A percentile compares a stretch with the other conserved stretches of the same genome.
Conservation (phyloP, 2,329 filamentous ascomycete genomes). For the Clonostachys sp. region DNA sequence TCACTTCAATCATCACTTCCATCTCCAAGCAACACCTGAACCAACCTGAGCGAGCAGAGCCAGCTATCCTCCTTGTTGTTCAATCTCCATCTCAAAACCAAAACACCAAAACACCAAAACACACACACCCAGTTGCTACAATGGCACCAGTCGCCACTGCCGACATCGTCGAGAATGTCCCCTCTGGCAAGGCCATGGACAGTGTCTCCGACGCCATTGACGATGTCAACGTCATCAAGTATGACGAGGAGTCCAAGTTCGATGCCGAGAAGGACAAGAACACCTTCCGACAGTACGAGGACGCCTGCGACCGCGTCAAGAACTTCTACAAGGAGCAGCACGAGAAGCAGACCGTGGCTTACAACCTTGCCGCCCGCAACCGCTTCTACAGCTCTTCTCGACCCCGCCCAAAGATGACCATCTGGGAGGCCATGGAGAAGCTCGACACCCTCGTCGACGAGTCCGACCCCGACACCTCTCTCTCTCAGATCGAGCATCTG, state of each 20-base stretch:
- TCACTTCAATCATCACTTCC: too few relatives aligned
- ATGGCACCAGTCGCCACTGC: constrained; percentile 18
- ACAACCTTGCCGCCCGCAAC: constrained; percentile 76
- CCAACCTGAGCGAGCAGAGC: too few relatives aligned
- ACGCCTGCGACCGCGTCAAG: constrained; percentile 79
- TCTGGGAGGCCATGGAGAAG: constrained; percentile 92
- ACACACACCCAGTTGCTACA: background rate
- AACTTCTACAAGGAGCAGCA: constrained; percentile 76
- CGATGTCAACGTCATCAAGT: constrained; percentile 50
- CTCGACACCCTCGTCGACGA: constrained; percentile 89
- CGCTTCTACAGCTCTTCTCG: constrained; percentile 54
- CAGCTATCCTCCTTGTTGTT: too few relatives aligned
- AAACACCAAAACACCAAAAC: background rate
- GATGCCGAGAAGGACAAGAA: constrained; percentile 75
- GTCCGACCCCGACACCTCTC: constrained; percentile 82
- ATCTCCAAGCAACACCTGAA: too few relatives aligned
- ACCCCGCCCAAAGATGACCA: constrained; percentile 64
- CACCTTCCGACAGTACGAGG: constrained; percentile 77
- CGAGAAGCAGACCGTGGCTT: constrained; percentile 71
- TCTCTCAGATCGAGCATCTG: constrained; percentile 86
- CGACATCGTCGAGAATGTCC: constrained; percentile 7
- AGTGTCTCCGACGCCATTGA: constrained; percentile 42
- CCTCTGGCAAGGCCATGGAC: constrained; percentile 31
- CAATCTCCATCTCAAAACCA: too few relatives aligned
- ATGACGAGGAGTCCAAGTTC: constrained; percentile 55